A percentile compares a stretch with the other conserved stretches of the same genome.
Evolutionary conservation across 1,284 basidiomycete genomes (phyloP).

Genomic region (Apiotrichum domesticum): DNA sequence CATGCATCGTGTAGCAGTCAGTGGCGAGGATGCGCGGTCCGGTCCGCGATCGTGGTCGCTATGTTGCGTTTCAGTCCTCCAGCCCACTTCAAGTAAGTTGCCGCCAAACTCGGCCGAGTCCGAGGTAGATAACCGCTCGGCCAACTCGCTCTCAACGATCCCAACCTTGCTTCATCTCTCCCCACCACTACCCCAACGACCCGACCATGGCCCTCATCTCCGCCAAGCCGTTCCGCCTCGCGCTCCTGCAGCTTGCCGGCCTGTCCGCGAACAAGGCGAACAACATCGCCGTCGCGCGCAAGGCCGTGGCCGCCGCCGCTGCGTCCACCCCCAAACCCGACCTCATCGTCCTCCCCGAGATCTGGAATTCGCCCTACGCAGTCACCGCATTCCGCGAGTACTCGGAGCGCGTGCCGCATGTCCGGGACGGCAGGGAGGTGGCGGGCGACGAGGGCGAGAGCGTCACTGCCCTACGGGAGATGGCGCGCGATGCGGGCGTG

Average conservation of each 20-base stretch:
- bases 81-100: too few species aligned
- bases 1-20: too few species aligned
- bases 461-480: slow-evolving; percentile 71
- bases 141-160: too few species aligned
- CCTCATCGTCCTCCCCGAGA: slow-evolving; percentile 87
- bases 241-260: slow-evolving; percentile 76
- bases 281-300: slow-evolving; percentile 71
- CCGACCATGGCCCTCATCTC: slow-evolving; percentile 37
- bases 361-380: slow-evolving; percentile 97
- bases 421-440: slow-evolving; percentile 35
- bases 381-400: slow-evolving; percentile 75
- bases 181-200: background rate
- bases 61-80: too few species aligned
- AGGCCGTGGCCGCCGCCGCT: slow-evolving; percentile 69
- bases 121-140: too few species aligned
- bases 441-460: slow-evolving; percentile 56
- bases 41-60: too few species aligned
- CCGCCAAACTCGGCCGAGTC: too few species aligned
- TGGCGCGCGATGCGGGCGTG: slow-evolving; percentile 70
- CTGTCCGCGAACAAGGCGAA: slow-evolving; percentile 62
- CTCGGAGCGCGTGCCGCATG: slow-evolving; percentile 63
- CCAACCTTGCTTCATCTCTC: background rate
- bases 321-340: slow-evolving; percentile 54
- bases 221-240: slow-evolving; percentile 67
- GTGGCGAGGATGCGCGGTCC: too few species aligned